Conservation (phyloP, 257 asterid species). For the Nicotiana knightiana region DNA sequence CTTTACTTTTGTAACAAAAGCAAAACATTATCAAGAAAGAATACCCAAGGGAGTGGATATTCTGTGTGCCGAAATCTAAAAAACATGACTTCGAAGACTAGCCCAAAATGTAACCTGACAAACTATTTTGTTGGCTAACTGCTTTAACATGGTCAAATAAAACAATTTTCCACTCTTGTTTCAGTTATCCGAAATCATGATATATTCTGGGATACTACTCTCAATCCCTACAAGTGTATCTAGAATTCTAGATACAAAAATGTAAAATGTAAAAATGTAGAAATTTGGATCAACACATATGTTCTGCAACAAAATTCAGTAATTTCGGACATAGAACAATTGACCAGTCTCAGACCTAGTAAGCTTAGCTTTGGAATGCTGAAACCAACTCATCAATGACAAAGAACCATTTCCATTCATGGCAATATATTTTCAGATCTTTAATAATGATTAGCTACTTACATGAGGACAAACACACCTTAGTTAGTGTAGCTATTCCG, state of each 20-base stretch:
- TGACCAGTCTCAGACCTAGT: not conserved
- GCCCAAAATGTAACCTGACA: not conserved
- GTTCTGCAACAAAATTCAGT: not conserved
- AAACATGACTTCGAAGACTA: not conserved
- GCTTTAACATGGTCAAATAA: not conserved
- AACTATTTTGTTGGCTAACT: not conserved
- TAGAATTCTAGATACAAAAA: not conserved
- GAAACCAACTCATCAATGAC: not conserved
- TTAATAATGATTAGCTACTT: constrained; percentile 6
- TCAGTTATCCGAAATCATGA: not conserved
- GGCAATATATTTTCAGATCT: not conserved
- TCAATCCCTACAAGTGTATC: not conserved
- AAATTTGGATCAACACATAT: not conserved
- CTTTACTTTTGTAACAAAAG: not conserved
- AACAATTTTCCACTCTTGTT: not conserved
- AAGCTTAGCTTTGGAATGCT: not conserved
- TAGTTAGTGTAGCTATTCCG: constrained; percentile 94
- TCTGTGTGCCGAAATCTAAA: not conserved
- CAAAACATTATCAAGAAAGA: not conserved
- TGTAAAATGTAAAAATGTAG: not conserved
- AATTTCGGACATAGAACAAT: not conserved
- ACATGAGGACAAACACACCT: constrained; percentile 38
- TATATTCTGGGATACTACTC: not conserved
- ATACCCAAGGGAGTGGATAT: not conserved
- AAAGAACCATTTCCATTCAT: constrained; percentile 1